Base-by-base conservation (phyloP, 2,329 filamentous ascomycete species). In the Cladophialophora chaetospira region DNA sequence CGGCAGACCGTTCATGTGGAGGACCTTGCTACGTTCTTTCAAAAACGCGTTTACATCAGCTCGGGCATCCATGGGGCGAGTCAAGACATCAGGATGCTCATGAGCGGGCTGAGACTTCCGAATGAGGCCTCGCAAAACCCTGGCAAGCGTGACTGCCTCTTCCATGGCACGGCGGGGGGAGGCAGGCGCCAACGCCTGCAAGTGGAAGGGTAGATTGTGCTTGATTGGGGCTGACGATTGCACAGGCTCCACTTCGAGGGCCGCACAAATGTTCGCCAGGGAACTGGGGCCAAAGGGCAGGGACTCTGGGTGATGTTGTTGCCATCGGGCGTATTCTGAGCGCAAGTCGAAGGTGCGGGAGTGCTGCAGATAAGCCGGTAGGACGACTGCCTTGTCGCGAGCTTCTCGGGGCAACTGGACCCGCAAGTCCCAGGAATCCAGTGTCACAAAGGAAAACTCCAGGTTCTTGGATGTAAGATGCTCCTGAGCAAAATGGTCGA, bases 161-260 rank as follows among this genome's bases (percentile, higher is more conserved):
- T 99, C 94, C 87, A 99, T 96, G 43, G 94, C 94, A 68, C 94
- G 89, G 62, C 94, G 89, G 55, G 94, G 94, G 47, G 93, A 97
- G 23, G 94, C 93, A 40, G 94, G 94, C 46, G 94, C 94, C 62
- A 99, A 81, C 10, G 94, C 93, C 78, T 99, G 94, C 61, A 99
- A 81, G 72, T 99, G 94, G 78, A 99, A 99, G 9, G 94, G 94
- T 35, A 99, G 82, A 72, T 97, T 97, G 74, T 97, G 94, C 77
- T 97, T 99, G 77, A 99, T 97, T 42, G 94, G 94, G 55, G 94
- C 93, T 70, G 92, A 97, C 9, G 92, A 93, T 76, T 97, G 92
- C 33, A 99, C 91, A 54, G 95, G 92, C 76, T 99, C 94, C 45
- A 99, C 94, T 77, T 99, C 94, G 52, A 99, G 86, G 53, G 94